Conservation (phyloP, 495 filamentous ascomycete species). For the Tuber magnatum region DNA sequence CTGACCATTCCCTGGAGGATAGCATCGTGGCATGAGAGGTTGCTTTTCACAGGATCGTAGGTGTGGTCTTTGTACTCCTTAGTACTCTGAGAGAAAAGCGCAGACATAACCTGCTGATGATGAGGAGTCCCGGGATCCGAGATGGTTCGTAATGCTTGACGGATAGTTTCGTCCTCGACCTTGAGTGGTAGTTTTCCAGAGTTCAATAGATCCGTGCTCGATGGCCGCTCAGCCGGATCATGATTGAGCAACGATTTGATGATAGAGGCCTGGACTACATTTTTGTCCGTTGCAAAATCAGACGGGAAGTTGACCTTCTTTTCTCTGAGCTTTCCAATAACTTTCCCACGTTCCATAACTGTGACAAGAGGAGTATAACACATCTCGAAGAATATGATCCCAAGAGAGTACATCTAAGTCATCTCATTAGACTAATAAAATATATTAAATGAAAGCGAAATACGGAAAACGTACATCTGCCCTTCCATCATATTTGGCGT, state of each 20-base stretch:
- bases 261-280: conserved; percentile 64
- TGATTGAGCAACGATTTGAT: conserved; percentile 75
- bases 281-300: conserved; percentile 69
- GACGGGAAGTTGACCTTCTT: conserved; percentile 60
- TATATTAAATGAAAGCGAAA: conserved; percentile 3
- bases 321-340: conserved; percentile 63
- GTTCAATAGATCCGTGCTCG: conserved; percentile 73
- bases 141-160: conserved; percentile 69
- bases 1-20: conserved; percentile 69
- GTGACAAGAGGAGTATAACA: conserved; percentile 64
- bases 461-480: conserved; percentile 63
- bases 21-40: conserved; percentile 56
- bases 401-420: conserved; percentile 82
- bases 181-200: conserved; percentile 83
- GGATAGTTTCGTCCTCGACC: conserved; percentile 84
- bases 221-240: conserved; percentile 70
- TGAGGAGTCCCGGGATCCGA: conserved; percentile 78
- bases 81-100: conserved; percentile 66
- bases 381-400: conserved; percentile 98
- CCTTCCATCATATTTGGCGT: conserved; percentile 78
- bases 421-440: conserved; percentile 26
- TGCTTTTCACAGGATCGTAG: conserved; percentile 66
- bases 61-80: conserved; percentile 75
- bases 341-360: conserved; percentile 80
- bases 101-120: conserved; percentile 77